Evolutionary conservation across 225 moss, liverwort and hornwort species (phyloP).

Genomic region (Physcomitrium patens): DNA sequence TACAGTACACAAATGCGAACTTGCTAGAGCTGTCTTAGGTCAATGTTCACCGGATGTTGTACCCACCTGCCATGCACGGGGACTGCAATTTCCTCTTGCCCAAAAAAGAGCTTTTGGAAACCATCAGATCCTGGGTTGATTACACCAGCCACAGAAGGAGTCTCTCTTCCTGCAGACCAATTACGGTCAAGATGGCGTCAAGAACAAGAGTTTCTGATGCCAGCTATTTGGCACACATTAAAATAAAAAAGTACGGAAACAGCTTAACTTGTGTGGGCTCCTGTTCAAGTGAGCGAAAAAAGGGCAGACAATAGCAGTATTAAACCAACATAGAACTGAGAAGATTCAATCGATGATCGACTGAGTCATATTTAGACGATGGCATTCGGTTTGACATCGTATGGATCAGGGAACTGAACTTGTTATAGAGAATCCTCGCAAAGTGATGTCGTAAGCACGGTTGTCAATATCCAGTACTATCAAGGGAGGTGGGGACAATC

Average conservation of each 20-base stretch:
- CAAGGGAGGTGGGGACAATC: not conserved
- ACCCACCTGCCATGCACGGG: slow-evolving; percentile 84
- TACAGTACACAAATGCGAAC: not conserved
- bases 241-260: too few species aligned
- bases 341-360: not conserved
- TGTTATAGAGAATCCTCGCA: not conserved
- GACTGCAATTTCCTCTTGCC: slow-evolving; percentile 83
- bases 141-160: slow-evolving; percentile 86
- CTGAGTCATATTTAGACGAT: not conserved
- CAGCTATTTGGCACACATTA: too few species aligned
- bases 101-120: slow-evolving; percentile 93
- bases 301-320: not conserved
- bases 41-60: not conserved
- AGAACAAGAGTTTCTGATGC: not conserved
- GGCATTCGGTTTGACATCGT: not conserved
- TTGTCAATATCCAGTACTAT: not conserved
- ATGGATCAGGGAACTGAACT: not conserved
- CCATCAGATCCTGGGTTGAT: slow-evolving; percentile 92
- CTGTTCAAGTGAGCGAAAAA: not conserved
- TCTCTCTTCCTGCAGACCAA: slow-evolving; percentile 58
- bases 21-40: slow-evolving; percentile 3
- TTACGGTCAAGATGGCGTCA: slow-evolving; percentile 13
- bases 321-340: not conserved
- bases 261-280: too few species aligned
- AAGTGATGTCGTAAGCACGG: slow-evolving; percentile 1